A percentile compares a stretch with the other conserved stretches of the same genome.
Conservation (phyloP, 176 grass and related monocot species). For the Otatea glauca region DNA sequence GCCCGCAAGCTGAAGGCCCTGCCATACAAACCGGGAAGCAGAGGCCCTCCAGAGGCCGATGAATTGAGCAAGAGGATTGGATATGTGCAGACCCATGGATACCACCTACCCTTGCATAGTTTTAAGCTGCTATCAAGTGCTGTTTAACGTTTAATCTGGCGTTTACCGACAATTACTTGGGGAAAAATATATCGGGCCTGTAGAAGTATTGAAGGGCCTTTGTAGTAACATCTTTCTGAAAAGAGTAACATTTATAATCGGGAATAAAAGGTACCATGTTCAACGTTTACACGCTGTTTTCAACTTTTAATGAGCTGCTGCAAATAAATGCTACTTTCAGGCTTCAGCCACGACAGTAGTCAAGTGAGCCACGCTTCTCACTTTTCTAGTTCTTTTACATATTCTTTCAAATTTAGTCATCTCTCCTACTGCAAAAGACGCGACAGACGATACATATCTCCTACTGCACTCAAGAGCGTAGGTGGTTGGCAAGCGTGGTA, state of each 20-base stretch:
- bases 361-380: no score
- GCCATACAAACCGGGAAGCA: slow-evolving; percentile 66
- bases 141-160: neutral
- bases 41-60: slow-evolving; percentile 77
- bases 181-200: neutral
- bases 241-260: neutral
- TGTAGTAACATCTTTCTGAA: slow-evolving; percentile 28
- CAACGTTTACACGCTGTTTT: neutral
- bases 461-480: no score
- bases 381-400: no score
- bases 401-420: no score
- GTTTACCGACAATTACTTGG: neutral
- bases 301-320: neutral
- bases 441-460: no score
- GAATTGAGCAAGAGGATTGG: slow-evolving; percentile 69
- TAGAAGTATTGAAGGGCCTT: neutral
- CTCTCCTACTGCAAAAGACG: no score
- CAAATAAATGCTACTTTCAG: neutral
- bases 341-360: no score
- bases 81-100: slow-evolving; percentile 85
- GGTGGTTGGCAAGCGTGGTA: no score
- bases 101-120: slow-evolving; percentile 67
- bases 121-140: slow-evolving; percentile 10
- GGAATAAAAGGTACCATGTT: slow-evolving; percentile 23
- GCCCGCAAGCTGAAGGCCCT: slow-evolving; percentile 66